These are phyloP conservation scores for Pholiota molesta DNA, from an alignment of 768 basidiomycete species.

Conservation along the genomic window DNA sequence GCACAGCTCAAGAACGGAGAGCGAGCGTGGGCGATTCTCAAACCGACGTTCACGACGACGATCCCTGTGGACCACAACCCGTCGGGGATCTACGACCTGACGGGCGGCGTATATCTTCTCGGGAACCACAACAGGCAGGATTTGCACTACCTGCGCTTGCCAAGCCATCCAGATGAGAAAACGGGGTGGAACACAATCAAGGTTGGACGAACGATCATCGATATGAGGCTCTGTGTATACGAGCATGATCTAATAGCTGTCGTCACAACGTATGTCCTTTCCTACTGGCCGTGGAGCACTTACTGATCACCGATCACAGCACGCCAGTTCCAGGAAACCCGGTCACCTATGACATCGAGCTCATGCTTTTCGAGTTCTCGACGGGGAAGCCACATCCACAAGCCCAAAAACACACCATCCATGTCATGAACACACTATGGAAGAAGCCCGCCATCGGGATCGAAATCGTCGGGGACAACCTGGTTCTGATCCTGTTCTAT, in stretches of 20 bases:
- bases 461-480: conserved; percentile 47
- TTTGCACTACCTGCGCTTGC: conserved; percentile 38
- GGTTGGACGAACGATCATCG: conserved; percentile 35
- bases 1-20: conserved; percentile 27
- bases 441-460: conserved; percentile 39
- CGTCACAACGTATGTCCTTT: conserved; percentile 39
- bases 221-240: conserved; percentile 44
- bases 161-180: conserved; percentile 27
- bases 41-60: conserved; percentile 25
- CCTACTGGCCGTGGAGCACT: background rate
- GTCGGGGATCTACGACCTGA: conserved; percentile 46
- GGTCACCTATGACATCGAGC: conserved; percentile 17
- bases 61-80: conserved; percentile 27
- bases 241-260: conserved; percentile 49
- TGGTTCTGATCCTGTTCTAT: conserved; percentile 40
- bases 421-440: conserved; percentile 28
- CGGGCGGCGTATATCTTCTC: conserved; percentile 42
- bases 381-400: conserved; percentile 38
- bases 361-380: conserved; percentile 37
- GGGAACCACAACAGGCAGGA: conserved; percentile 30
- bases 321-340: background rate
- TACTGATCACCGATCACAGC: background rate
- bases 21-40: conserved; percentile 32
- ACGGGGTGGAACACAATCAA: conserved; percentile 32
- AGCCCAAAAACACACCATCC: conserved; percentile 31